phyloP scores from a whole-genome alignment of 495 filamentous ascomycete genomes.

The Monascus purpureus region DNA sequence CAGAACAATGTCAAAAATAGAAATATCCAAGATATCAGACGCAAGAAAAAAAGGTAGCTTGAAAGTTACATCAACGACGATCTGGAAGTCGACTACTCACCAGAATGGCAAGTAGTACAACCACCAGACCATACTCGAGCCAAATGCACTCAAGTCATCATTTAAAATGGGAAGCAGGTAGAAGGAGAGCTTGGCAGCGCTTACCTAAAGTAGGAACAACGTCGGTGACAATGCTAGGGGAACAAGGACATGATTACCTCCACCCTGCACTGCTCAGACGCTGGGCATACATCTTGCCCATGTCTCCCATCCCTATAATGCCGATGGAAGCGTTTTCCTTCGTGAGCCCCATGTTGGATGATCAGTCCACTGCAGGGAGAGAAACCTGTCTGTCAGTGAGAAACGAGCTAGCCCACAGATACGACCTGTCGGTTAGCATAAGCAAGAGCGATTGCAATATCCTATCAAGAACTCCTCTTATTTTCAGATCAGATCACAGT shows the following conservation, averaged over 20 bases:
- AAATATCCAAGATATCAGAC: constrained; percentile 75
- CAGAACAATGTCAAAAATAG: no score
- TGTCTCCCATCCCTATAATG: constrained; percentile 97
- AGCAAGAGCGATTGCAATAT: no score
- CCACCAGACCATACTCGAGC: constrained; percentile 74
- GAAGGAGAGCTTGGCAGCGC: constrained; percentile 11
- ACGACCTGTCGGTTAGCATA: no score
- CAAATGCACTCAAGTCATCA: constrained; percentile 99
- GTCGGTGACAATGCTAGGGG: constrained; percentile 1
- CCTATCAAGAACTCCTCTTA: no score
- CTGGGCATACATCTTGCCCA: constrained; percentile 98
- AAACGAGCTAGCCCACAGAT: neutral
- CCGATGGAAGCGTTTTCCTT: constrained; percentile 63
- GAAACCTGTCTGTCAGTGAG: neutral
- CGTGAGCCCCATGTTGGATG: constrained; percentile 21
- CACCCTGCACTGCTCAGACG: constrained; percentile 79
- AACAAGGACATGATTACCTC: constrained; percentile 51
- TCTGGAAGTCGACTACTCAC: constrained; percentile 21
- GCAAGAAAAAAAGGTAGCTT: constrained; percentile 85
- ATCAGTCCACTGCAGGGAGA: constrained; percentile 1
- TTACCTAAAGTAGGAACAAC: constrained; percentile 15
- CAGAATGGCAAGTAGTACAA: constrained; percentile 36
- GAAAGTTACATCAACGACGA: constrained; percentile 91
- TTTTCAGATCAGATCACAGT: no score
- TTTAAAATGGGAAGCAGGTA: constrained; percentile 22